Conservation (phyloP, 1,284 basidiomycete genomes). For the Anthracocystis panici-leucophaei region DNA sequence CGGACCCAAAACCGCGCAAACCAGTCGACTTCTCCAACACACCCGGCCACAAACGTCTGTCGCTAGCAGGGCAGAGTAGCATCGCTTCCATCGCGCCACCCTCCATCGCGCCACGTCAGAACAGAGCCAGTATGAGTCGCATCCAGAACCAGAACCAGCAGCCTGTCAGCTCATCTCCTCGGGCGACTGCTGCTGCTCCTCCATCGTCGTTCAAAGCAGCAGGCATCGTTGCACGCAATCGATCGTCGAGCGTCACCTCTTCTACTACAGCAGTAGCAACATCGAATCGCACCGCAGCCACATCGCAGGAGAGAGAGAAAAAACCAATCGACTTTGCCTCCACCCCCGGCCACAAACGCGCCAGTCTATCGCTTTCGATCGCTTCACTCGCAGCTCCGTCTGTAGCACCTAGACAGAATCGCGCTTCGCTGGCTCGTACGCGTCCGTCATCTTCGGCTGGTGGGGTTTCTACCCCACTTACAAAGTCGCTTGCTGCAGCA, state of each 20-base stretch:
- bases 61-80: not conserved
- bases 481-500: too few species aligned
- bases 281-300: not conserved
- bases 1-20: conserved; percentile 16
- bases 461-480: not conserved
- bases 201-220: not conserved
- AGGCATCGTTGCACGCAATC: not conserved
- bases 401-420: conserved; percentile 43
- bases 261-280: not conserved
- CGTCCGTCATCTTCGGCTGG: not conserved
- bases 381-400: conserved; percentile 43
- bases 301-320: not conserved
- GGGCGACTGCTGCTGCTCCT: not conserved
- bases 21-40: conserved; percentile 51
- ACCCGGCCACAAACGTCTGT: conserved; percentile 51
- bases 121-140: conserved; percentile 25
- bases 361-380: conserved; percentile 21
- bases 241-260: not conserved
- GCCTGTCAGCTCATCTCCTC: not conserved
- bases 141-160: not conserved
- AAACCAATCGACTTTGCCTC: conserved; percentile 36
- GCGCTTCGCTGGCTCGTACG: conserved; percentile 29
- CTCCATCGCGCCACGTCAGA: conserved; percentile 17
- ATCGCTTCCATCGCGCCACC: conserved; percentile 19
- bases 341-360: conserved; percentile 58